phyloP scores from a whole-genome alignment of 441 rosid genomes.

The Arabidopsis hybrid region DNA sequence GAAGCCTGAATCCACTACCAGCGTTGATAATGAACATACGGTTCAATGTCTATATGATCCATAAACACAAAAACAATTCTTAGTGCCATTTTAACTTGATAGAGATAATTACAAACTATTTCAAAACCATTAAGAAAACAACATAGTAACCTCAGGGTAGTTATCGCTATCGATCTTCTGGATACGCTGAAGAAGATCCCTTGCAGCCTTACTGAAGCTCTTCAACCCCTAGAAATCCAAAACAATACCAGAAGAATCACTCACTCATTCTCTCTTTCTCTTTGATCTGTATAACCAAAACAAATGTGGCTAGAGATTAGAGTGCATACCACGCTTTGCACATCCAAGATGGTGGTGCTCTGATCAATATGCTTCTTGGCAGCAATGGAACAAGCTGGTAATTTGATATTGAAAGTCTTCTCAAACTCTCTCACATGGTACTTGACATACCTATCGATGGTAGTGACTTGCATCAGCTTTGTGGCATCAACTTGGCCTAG shows the following conservation, averaged over 20 bases:
- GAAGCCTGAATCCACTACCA: slow-evolving; percentile 92
- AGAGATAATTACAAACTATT: not conserved
- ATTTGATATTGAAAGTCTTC: slow-evolving; percentile 71
- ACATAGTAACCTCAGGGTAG: slow-evolving; percentile 79
- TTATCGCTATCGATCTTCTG: slow-evolving; percentile 91
- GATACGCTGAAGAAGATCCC: slow-evolving; percentile 75
- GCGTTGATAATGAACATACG: slow-evolving; percentile 99
- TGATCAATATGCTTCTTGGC: slow-evolving; percentile 88
- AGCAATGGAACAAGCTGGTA: slow-evolving; percentile 88
- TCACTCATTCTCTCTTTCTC: not conserved
- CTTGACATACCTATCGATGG: slow-evolving; percentile 63
- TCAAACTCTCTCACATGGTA: slow-evolving; percentile 79
- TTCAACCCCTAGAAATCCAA: slow-evolving; percentile 59
- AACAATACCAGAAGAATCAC: not conserved
- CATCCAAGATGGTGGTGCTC: slow-evolving; percentile 97
- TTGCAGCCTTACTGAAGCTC: slow-evolving; percentile 81
- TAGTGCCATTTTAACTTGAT: slow-evolving; percentile 13
- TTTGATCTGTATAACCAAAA: slow-evolving; percentile 33
- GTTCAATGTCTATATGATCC: slow-evolving; percentile 70
- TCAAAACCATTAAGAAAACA: slow-evolving; percentile 16
- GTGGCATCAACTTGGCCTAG: slow-evolving; percentile 82
- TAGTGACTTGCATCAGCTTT: slow-evolving; percentile 74
- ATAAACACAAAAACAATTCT: slow-evolving; percentile 17
- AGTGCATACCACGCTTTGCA: slow-evolving; percentile 83
- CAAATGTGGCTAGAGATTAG: not conserved